Evolutionary conservation across 192 early-diverging fungal species (phyloP), one percentile per base, ranked within the genome.

Genomic region (Coemansia sp.): DNA sequence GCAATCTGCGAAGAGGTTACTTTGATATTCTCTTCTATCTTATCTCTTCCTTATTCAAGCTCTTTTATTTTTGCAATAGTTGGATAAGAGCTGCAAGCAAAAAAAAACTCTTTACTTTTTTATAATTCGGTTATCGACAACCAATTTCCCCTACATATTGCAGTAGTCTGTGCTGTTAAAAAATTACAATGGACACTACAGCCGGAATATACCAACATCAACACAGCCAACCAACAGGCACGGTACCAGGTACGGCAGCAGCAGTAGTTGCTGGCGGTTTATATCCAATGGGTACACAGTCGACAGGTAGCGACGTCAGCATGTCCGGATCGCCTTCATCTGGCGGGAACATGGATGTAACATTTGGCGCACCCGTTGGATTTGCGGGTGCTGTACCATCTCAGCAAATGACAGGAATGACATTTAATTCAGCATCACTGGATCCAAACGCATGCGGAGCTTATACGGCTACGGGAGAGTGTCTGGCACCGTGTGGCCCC

Each of bases 121-220:
- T 10, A 16, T 14, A 16, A 44, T 30, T 30, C 28, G 38, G 10
- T 16, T 44, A 44, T 44, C 38, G 28, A 30, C 28, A 44, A 44
- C 38, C 16, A 44, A 4, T 16, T 16, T 44, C 16, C 16, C 38
- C 4, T 16, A 1, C 21, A 52, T 53, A 22, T 34, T 53, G 32
- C 61, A 25, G 30, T 32, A 24, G 53, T 54, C 26, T 47, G 10
- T 25, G 22, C 62, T 54, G 47, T 8, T 16, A 23, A 56, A 49
- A 23, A 2, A 53, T 7, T 54, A 7, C 16, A 10, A 69, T 73
- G 71, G 71, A 73, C 53, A 64, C 71, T 12, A 57, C 66, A 25
- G 25, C 72, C 22, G 66, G 72, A 12, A 28, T 74, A n/a, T 74
- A 68, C 31, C 72, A 69, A 26, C 66, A 69, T 26, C 21, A 49